A percentile compares a stretch with the other conserved stretches of the same genome.
Conservation (phyloP, 2,329 filamentous ascomycete species). For the Fusarium duplospermum region DNA sequence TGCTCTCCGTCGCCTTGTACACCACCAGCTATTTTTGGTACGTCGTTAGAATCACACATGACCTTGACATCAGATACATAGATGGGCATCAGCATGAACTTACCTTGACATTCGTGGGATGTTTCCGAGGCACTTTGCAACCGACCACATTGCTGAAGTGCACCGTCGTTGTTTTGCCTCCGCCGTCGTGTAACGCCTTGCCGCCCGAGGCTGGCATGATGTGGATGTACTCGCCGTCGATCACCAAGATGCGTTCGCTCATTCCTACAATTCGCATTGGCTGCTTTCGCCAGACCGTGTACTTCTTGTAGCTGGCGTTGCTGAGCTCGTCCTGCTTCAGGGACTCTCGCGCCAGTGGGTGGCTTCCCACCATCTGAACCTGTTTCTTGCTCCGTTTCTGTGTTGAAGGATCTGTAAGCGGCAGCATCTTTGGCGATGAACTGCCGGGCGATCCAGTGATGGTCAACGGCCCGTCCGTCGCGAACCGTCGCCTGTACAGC, state of each 20-base stretch:
- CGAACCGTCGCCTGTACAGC: conserved; percentile 79
- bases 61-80: not conserved
- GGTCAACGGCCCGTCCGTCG: conserved; percentile 77
- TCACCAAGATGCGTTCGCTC: conserved; percentile 80
- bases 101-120: conserved; percentile 84
- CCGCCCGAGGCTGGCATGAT: conserved; percentile 79
- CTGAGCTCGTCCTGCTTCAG: conserved; percentile 69
- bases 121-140: conserved; percentile 82
- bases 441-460: conserved; percentile 76
- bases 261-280: conserved; percentile 83
- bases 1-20: conserved; percentile 80
- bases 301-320: conserved; percentile 76
- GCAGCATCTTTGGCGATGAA: conserved; percentile 74
- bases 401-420: conserved; percentile 59
- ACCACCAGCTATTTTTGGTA: conserved; percentile 68
- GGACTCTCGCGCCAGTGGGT: conserved; percentile 75
- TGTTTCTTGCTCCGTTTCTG: conserved; percentile 64
- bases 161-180: conserved; percentile 80
- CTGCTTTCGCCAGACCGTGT: conserved; percentile 84
- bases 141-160: conserved; percentile 86
- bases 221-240: conserved; percentile 88
- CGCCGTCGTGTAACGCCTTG: conserved; percentile 72
- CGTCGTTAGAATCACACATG: conserved; percentile 18
- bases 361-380: conserved; percentile 65
- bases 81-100: conserved; percentile 31